Evolutionary conservation across 148 eudicot genomes (phyloP).

Genomic region (Gaultheria prostrata): DNA sequence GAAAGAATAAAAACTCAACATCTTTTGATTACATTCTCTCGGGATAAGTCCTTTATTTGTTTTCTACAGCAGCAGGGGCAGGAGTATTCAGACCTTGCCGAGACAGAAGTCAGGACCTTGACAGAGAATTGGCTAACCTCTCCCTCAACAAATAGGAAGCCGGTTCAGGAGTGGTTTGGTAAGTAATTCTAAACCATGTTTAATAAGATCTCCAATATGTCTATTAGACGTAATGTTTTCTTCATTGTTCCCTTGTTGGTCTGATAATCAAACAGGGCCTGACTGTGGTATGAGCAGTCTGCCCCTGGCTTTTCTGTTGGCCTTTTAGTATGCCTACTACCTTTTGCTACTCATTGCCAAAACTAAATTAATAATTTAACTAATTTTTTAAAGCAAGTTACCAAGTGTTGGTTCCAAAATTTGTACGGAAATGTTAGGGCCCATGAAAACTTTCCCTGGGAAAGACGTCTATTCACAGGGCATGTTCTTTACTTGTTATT

Average conservation of each 20-base stretch:
- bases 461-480: no score
- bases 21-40: no score
- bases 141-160: neutral
- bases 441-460: no score
- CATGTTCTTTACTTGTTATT: no score
- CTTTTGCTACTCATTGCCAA: neutral
- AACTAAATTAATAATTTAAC: neutral
- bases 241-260: neutral
- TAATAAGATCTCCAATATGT: neutral
- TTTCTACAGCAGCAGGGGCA: no score
- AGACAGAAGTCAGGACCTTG: slow-evolving; percentile 7
- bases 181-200: neutral
- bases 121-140: neutral
- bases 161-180: neutral
- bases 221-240: neutral
- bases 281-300: neutral
- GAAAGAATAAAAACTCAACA: no score
- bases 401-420: slow-evolving; percentile 8
- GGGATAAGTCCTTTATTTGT: no score
- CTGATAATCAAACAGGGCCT: neutral
- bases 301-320: neutral
- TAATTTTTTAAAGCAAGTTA: neutral
- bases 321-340: neutral
- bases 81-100: neutral
- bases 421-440: no score